Evolutionary conservation across 2,329 filamentous ascomycete species (phyloP).

Genomic region (Blumeria hordei): DNA sequence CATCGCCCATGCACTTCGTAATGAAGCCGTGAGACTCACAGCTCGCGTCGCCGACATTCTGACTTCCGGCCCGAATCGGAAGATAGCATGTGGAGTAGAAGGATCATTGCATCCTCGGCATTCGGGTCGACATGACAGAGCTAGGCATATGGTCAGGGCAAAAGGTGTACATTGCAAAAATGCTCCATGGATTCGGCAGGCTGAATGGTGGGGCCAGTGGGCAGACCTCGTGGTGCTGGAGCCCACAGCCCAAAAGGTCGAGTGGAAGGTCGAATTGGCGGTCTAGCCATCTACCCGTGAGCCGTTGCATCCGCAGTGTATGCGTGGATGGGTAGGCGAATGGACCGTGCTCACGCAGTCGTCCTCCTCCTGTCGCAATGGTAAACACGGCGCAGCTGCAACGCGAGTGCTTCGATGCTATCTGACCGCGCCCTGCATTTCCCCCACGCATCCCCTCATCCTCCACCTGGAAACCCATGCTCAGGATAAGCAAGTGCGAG

Average conservation of each 20-base stretch:
- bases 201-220: neutral
- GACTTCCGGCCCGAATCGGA: neutral
- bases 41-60: neutral
- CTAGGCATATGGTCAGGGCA: neutral
- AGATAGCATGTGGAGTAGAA: neutral
- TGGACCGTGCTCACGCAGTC: neutral
- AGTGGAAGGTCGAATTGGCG: neutral
- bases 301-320: neutral
- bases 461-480: too few relatives aligned
- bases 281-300: neutral
- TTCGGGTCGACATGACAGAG: neutral
- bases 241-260: neutral
- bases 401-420: neutral
- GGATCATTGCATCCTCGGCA: neutral
- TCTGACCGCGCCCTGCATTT: too few relatives aligned
- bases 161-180: neutral
- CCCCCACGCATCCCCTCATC: too few relatives aligned
- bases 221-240: neutral
- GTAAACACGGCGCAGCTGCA: neutral
- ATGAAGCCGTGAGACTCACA: too few relatives aligned
- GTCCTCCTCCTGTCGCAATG: conserved; percentile 1
- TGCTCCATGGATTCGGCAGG: neutral
- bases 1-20: too few relatives aligned
- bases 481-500: too few relatives aligned
- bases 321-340: neutral